Base-by-base conservation (phyloP, 2,329 filamentous ascomycete species). In the Dothistroma septosporum region DNA sequence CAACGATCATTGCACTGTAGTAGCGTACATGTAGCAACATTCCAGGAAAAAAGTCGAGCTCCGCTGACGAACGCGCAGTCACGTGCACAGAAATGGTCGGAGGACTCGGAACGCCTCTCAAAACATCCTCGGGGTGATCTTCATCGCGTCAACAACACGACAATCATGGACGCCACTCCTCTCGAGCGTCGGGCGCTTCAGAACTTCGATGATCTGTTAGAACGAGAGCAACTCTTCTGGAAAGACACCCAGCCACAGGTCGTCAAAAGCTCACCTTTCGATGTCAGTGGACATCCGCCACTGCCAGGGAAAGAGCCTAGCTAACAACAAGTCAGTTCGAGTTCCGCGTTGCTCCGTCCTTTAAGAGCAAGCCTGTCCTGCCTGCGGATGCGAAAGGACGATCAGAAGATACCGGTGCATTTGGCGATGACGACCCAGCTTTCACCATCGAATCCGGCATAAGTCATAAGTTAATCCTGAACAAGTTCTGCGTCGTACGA, bases 401-500 rank as follows among this genome's bases (percentile, higher is more conserved):
- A 35, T 31, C 54, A 32, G 24, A 56, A 56, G 54, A 35, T 21
- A 56, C 54, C 19, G 31, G 28, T n/a, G 32, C 54, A 1, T 56
- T 48, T 37, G 54, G 54, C 37, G 44, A 56, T n/a, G 54, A 56
- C 41, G 54, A 56, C 32, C 54, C 37, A 16, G 54, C 37, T 11
- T 56, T 56, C 54, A 56, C 35, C 22, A 48, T 56, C 22, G 49
- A 64, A 2, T 63, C 72, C 2, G 71, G 72, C 5, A 57, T 65
- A 3, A 64, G 66, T 21, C 74, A 76, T 55, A 72, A 70, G 14
- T 64, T 77, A 9, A 71, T 74, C 31, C 67, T 76, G 16, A 76
- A 74, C 66, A 76, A 76, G 62, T 76, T 74, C 62, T 73, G 71
- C 55, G 71, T 75, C 35, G 61, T 73, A 11, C 66, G 75, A 11